Percentiles rank a stretch among this genome's conserved stretches.
phyloP scores from a whole-genome alignment of 345 rosid genomes.

The Linum trigynum region DNA sequence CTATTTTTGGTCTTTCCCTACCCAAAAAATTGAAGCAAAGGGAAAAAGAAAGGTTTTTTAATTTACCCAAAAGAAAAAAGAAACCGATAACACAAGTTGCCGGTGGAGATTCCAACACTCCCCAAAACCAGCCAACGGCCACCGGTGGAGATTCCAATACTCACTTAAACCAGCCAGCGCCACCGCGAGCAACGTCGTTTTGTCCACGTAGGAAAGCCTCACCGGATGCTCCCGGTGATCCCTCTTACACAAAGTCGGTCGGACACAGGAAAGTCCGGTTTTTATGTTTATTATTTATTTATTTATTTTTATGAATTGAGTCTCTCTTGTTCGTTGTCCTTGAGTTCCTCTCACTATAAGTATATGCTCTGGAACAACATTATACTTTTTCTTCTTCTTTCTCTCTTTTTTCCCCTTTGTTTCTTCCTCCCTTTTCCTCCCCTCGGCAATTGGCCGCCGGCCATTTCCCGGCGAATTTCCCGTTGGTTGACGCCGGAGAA shows the following conservation, averaged over 20 bases:
- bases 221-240: neutral
- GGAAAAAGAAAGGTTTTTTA: too few species aligned
- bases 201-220: neutral
- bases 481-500: neutral
- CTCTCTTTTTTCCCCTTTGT: neutral
- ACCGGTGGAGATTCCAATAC: neutral
- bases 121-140: neutral
- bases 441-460: neutral
- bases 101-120: neutral
- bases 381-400: neutral
- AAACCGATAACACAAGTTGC: neutral
- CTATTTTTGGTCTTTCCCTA: too few species aligned
- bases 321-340: neutral
- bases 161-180: too few species aligned
- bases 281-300: neutral
- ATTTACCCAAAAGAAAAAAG: neutral
- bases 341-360: neutral
- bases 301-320: neutral
- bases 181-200: neutral
- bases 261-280: neutral
- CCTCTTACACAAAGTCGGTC: neutral
- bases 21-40: too few species aligned
- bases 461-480: neutral
- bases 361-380: neutral
- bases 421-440: neutral